phyloP scores from a whole-genome alignment of 2,329 filamentous ascomycete genomes.

The Chrysoporthe cubensis region DNA sequence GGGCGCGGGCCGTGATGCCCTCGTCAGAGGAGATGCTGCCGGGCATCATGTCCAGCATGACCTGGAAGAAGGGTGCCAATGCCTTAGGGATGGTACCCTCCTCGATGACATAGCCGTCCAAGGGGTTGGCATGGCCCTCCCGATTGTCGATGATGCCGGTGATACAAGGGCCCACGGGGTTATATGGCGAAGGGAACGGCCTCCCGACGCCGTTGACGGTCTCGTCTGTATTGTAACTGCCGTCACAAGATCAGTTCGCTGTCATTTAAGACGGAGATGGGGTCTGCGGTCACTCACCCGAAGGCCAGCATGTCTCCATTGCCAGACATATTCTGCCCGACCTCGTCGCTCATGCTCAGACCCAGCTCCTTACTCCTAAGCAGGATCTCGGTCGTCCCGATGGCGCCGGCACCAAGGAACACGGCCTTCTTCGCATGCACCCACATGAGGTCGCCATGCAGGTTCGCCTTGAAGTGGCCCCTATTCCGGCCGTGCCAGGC shows the following conservation, averaged over 20 bases:
- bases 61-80: conserved; percentile 58
- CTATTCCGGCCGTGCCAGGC: conserved; percentile 65
- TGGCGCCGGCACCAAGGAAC: conserved; percentile 67
- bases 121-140: conserved; percentile 52
- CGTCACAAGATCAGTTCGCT: conserved; percentile 29
- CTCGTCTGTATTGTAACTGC: conserved; percentile 61
- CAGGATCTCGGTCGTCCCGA: conserved; percentile 69
- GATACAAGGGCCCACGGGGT: conserved; percentile 65
- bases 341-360: conserved; percentile 57
- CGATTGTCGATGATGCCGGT: conserved; percentile 66
- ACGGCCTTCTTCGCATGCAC: conserved; percentile 67
- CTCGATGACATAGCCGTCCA: conserved; percentile 67
- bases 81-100: conserved; percentile 65
- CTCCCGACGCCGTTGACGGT: conserved; percentile 61
- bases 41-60: conserved; percentile 59
- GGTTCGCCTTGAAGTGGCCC: conserved; percentile 56
- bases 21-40: conserved; percentile 47
- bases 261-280: no score
- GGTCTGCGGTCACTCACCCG: conserved; percentile 45
- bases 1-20: conserved; percentile 46
- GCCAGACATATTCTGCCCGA: conserved; percentile 65
- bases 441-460: conserved; percentile 67
- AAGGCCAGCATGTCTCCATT: conserved; percentile 71
- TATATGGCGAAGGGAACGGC: conserved; percentile 51
- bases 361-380: conserved; percentile 63